phyloP scores from a whole-genome alignment of 306 rosid genomes.

The Castanea mollissima region DNA sequence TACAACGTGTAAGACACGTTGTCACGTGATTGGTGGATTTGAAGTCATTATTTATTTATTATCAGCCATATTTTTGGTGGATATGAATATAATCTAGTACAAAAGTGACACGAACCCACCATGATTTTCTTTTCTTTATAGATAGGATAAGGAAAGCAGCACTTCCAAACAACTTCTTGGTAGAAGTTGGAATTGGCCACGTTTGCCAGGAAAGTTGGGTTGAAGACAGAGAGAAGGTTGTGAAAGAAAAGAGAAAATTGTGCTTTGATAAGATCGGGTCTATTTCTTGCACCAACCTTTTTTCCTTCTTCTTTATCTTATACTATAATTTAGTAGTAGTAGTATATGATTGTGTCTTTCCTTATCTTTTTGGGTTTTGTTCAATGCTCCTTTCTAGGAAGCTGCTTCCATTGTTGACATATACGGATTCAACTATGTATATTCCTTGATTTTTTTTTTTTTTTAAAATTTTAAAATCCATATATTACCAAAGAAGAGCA shows the following conservation, averaged over 20 bases:
- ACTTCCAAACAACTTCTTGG: constrained; percentile 13
- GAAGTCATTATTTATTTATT: background rate
- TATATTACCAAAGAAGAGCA: background rate
- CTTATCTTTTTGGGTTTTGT: constrained; percentile 42
- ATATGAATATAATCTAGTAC: background rate
- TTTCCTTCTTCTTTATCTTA: background rate
- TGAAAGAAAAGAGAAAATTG: background rate
- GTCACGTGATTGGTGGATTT: constrained; percentile 19
- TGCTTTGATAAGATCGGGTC: background rate
- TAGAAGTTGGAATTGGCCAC: constrained; percentile 33
- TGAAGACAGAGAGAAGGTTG: background rate
- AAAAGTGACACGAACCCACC: constrained; percentile 37
- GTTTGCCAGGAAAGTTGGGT: background rate
- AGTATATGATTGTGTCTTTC: constrained; percentile 20
- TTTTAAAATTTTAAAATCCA: background rate
- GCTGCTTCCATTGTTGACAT: constrained; percentile 44
- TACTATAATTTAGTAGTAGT: too few species aligned
- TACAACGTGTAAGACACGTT: constrained; percentile 20
- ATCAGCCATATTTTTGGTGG: background rate
- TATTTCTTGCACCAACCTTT: constrained; percentile 27
- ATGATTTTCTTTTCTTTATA: constrained; percentile 29
- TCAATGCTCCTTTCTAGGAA: constrained; percentile 42
- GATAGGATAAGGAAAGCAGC: constrained; percentile 25
- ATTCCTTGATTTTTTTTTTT: background rate
- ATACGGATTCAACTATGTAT: constrained; percentile 10